Evolutionary conservation across 2,329 filamentous ascomycete genomes (phyloP), one percentile per base, ranked within the genome.

Genomic region (Dryadomyces quercus-mongolicae): DNA sequence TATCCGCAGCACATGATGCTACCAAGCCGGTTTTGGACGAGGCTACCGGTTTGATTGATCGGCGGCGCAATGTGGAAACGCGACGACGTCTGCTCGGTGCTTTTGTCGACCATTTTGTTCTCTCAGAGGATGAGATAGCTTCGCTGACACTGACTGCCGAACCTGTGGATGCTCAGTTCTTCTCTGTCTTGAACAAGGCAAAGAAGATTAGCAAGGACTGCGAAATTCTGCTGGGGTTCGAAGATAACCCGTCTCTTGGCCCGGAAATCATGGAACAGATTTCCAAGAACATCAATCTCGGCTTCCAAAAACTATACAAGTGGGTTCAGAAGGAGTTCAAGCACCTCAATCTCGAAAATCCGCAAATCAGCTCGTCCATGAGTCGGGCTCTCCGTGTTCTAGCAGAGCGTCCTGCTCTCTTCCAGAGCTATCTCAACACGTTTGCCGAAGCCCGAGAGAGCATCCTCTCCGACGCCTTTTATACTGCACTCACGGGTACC

Each of bases 301-400:
- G 88, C 5, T 98, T 93, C 62, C 92, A 98, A 65, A 98, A 96
- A 66, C 77, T 98, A 2, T 96, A 95, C 69, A 84, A 88, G 62
- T 98, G 92, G 92, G 84, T 95, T 20, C 91, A 96, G 66, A 84
- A 86, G 56, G 90, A 96, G 62, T 94, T 98, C 70, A 95, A 91
- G 67, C 85, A 84, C 0, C 71, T 97, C 51, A 94, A 97, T 65
- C 77, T 97, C 9, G 93, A 98, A 64, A 95, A 94, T 60, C 91
- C 91, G 0, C 91, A 95, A 62, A 91, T 97, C 66, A 91, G 86
- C 64, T 79, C 84, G 20, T 84, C 88, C 0, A 91, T 98, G 58
- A 81, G 92, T 52, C 81, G 84, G 54, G 90, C 90, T 21, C 75
- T 98, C 43, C 81, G 90, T 50, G 88, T 95, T 12, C 75, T 98